Evolutionary conservation across 768 basidiomycete genomes (phyloP).

Genomic region (Filobasidium wieringae): DNA sequence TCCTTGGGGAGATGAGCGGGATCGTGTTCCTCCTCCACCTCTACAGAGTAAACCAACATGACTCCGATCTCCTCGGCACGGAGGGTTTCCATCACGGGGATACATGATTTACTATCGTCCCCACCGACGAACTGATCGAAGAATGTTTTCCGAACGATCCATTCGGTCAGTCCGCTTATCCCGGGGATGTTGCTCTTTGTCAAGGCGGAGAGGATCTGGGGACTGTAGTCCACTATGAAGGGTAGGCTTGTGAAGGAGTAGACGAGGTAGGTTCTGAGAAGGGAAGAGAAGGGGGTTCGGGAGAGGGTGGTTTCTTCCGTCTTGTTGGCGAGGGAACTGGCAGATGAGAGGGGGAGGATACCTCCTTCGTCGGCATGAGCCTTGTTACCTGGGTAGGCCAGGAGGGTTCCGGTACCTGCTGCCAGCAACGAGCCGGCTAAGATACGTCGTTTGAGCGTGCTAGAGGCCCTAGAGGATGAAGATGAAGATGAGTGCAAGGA

Average conservation of each 20-base stretch:
- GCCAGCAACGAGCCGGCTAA: too few species aligned
- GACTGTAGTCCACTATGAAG: conserved; percentile 61
- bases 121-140: conserved; percentile 88
- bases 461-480: too few species aligned
- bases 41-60: conserved; percentile 73
- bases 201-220: conserved; percentile 49
- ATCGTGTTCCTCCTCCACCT: conserved; percentile 64
- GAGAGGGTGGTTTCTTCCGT: conserved; percentile 1
- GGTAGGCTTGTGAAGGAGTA: conserved; percentile 72
- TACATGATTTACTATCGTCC: conserved; percentile 58
- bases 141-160: conserved; percentile 65
- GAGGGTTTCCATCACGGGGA: conserved; percentile 54
- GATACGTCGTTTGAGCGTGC: too few species aligned
- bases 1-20: conserved; percentile 41
- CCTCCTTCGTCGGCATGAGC: background rate
- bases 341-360: background rate
- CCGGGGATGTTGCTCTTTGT: conserved; percentile 48
- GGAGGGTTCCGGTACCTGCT: background rate
- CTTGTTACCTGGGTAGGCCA: background rate
- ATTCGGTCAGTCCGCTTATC: conserved; percentile 54
- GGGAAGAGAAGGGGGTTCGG: conserved; percentile 36
- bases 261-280: conserved; percentile 65
- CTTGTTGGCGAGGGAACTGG: background rate
- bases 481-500: too few species aligned
- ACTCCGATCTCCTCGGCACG: conserved; percentile 60